A percentile compares a stretch with the other conserved stretches of the same genome.
These are phyloP conservation scores for Penicillium sp. DNA, from an alignment of 2,329 filamentous ascomycete species.

Conservation along the genomic window DNA sequence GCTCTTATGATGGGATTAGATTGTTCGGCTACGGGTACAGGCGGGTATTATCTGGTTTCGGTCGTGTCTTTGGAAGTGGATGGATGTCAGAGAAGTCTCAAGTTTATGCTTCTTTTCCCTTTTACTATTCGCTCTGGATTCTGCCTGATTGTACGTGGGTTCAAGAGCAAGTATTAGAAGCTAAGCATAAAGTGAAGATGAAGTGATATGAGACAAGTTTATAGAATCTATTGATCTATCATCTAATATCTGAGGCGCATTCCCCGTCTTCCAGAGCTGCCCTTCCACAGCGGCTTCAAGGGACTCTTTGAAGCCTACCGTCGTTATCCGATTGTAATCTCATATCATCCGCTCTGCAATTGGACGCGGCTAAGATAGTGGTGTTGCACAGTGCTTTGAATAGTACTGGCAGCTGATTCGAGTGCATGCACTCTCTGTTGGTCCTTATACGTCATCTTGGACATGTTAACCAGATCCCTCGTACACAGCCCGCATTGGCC, in stretches of 20 bases:
- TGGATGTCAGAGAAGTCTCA: background rate
- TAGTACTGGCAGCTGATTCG: background rate
- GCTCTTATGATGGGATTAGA: background rate
- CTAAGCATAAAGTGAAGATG: background rate
- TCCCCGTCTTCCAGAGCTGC: background rate
- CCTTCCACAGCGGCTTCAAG: slow-evolving; percentile 1
- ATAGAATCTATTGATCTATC: background rate
- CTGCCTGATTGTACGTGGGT: background rate
- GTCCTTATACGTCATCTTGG: background rate
- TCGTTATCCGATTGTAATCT: slow-evolving; percentile 6
- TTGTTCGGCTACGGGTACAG: slow-evolving; percentile 1
- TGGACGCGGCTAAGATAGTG: background rate
- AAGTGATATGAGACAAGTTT: background rate
- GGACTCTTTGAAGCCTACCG: background rate
- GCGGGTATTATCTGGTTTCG: slow-evolving; percentile 2
- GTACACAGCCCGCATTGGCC: background rate
- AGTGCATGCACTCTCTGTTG: background rate
- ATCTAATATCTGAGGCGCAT: background rate
- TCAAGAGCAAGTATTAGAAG: too few species aligned
- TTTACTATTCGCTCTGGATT: background rate
- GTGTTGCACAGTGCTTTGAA: background rate
- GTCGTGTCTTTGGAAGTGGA: background rate
- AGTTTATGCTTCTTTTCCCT: background rate
- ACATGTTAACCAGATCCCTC: background rate
- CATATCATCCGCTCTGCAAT: background rate